A percentile compares a stretch with the other conserved stretches of the same genome.
phyloP scores from a whole-genome alignment of 805 yeast species.

The Huiozyma naganishii region DNA sequence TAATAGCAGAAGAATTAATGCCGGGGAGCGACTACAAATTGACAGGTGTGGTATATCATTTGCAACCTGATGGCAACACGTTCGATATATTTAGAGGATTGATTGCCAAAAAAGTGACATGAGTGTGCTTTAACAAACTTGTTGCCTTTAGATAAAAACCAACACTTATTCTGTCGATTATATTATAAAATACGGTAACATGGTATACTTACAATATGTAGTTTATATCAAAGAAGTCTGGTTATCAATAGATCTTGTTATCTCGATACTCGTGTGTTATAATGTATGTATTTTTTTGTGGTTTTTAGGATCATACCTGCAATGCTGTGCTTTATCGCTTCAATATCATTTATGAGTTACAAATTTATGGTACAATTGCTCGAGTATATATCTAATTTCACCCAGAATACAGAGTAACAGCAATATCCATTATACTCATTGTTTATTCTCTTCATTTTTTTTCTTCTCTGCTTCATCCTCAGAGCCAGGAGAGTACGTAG shows the following conservation, averaged over 20 bases:
- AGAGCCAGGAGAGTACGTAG: slow-evolving; percentile 45
- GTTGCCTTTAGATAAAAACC: background rate
- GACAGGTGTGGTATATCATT: slow-evolving; percentile 48
- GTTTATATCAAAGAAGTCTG: no score
- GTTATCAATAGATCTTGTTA: no score
- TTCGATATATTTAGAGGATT: slow-evolving; percentile 91
- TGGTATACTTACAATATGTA: background rate
- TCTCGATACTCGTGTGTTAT: no score
- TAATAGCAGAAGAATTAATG: slow-evolving; percentile 62
- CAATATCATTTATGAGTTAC: no score
- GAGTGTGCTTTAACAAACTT: background rate
- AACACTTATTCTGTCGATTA: no score
- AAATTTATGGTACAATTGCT: no score
- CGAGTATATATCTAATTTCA: no score
- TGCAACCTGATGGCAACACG: slow-evolving; percentile 96
- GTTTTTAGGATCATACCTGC: no score
- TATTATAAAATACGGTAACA: background rate
- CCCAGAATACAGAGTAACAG: no score
- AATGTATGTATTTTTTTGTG: no score
- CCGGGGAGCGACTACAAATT: slow-evolving; percentile 28
- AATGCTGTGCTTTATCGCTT: no score
- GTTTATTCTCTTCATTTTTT: slow-evolving; percentile 8
- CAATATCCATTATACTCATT: no score
- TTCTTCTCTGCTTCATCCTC: slow-evolving; percentile 12
- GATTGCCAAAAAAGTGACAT: slow-evolving; percentile 46